These are phyloP conservation scores for Piloderma croceum DNA, from an alignment of 768 basidiomycete genomes.

Conservation along the genomic window DNA sequence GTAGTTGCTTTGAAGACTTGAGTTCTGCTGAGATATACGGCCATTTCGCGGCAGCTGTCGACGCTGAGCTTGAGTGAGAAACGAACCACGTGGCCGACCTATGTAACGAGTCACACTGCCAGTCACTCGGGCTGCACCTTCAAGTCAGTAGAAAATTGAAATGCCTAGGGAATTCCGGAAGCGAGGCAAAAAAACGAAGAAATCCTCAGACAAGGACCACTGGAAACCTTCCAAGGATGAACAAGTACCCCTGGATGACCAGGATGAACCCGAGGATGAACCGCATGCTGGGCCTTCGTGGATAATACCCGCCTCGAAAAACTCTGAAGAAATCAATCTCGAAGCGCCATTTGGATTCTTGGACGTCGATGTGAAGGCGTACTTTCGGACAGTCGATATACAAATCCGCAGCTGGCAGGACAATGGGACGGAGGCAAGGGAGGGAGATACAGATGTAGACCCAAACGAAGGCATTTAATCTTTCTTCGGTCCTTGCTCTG, in stretches of 20 bases:
- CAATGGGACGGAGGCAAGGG: constrained; percentile 31
- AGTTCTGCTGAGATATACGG: not conserved
- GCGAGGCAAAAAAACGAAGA: constrained; percentile 72
- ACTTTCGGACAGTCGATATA: constrained; percentile 83
- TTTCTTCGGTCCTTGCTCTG: constrained; percentile 8
- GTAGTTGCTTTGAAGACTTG: constrained; percentile 20
- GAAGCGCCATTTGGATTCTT: constrained; percentile 89
- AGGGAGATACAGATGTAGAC: constrained; percentile 48
- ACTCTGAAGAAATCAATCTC: constrained; percentile 36
- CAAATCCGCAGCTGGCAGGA: constrained; percentile 88
- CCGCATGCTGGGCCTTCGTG: constrained; percentile 54
- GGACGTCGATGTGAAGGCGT: constrained; percentile 86
- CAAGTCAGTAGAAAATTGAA: no score
- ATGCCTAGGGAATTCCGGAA: constrained; percentile 78
- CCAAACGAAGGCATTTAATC: constrained; percentile 61
- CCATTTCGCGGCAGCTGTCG: no score
- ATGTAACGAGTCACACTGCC: no score
- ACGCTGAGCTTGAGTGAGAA: no score
- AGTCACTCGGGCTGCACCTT: no score
- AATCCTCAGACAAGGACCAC: constrained; percentile 33
- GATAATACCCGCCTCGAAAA: constrained; percentile 46
- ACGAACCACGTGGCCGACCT: no score
- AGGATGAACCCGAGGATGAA: constrained; percentile 18
- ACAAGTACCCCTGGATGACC: no score
- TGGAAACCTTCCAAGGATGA: no score